These are phyloP conservation scores for Tinospora cordifolia DNA, from an alignment of 164 flowering plant genomes.

Conservation along the genomic window DNA sequence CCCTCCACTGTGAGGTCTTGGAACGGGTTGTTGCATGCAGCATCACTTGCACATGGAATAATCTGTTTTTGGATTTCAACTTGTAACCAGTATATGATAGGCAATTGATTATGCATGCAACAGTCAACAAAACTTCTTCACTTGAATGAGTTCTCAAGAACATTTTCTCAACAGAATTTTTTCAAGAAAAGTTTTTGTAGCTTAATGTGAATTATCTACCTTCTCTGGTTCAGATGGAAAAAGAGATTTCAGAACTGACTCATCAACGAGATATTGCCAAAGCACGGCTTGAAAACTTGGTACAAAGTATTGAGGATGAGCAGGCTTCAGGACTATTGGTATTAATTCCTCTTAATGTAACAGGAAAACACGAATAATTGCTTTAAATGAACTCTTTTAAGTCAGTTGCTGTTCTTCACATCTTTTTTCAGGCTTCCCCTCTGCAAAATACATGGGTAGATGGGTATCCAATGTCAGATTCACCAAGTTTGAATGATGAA, in stretches of 20 bases:
- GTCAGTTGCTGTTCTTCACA: constrained; percentile 9
- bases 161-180: too few species aligned
- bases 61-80: too few species aligned
- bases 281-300: constrained; percentile 65
- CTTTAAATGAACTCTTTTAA: not conserved
- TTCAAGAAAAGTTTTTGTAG: too few species aligned
- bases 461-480: constrained; percentile 30
- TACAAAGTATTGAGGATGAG: constrained; percentile 41
- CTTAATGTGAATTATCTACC: constrained; percentile 14
- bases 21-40: too few species aligned
- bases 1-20: too few species aligned
- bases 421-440: constrained; percentile 20
- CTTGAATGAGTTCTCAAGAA: too few species aligned
- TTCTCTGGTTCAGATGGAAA: constrained; percentile 63
- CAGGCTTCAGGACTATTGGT: constrained; percentile 40
- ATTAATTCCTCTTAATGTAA: not conserved
- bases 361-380: not conserved
- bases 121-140: not conserved
- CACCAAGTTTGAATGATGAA: constrained; percentile 28
- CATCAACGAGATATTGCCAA: constrained; percentile 79
- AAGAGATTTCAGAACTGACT: constrained; percentile 60
- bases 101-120: not conserved
- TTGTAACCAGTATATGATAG: not conserved
- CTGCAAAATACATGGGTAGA: constrained; percentile 25
- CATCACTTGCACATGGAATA: too few species aligned